phyloP scores from a whole-genome alignment of 805 yeast genomes.

The Priceomyces castillae region DNA sequence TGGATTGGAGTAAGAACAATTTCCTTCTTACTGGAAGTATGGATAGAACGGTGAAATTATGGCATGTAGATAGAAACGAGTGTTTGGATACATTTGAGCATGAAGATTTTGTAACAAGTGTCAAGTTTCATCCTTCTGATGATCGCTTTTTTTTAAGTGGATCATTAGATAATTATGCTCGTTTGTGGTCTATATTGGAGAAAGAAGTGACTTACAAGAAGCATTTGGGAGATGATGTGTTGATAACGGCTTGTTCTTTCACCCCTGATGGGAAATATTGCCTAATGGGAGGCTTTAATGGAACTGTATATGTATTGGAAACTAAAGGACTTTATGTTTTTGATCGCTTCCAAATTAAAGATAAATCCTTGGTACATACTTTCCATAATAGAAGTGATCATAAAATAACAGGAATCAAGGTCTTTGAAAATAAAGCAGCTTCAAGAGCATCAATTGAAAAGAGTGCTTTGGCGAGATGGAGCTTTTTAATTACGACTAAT shows the following conservation, averaged over 20 bases:
- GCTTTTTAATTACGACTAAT: slow-evolving; percentile 64
- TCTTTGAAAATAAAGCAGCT: slow-evolving; percentile 30
- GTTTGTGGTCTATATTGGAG: slow-evolving; percentile 87
- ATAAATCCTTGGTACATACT: slow-evolving; percentile 21
- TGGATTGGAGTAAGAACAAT: slow-evolving; percentile 87
- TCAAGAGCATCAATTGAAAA: slow-evolving; percentile 6
- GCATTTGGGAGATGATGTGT: slow-evolving; percentile 56
- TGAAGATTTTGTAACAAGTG: slow-evolving; percentile 79
- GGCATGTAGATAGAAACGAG: slow-evolving; percentile 73
- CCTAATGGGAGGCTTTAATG: slow-evolving; percentile 77
- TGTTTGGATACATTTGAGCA: slow-evolving; percentile 67
- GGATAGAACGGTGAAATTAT: slow-evolving; percentile 78
- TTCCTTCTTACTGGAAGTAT: slow-evolving; percentile 77
- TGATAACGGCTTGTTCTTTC: slow-evolving; percentile 73
- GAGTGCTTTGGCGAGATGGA: slow-evolving; percentile 21
- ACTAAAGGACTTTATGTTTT: slow-evolving; percentile 58
- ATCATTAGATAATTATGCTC: slow-evolving; percentile 67
- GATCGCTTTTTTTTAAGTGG: slow-evolving; percentile 85
- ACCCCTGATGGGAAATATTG: slow-evolving; percentile 62
- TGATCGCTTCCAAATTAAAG: slow-evolving; percentile 30
- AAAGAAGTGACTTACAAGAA: slow-evolving; percentile 50
- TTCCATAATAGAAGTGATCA: slow-evolving; percentile 27
- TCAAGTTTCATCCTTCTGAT: slow-evolving; percentile 78
- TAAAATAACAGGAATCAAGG: slow-evolving; percentile 74
- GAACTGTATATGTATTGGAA: slow-evolving; percentile 58